Conservation (phyloP, 1,139 yeast species). For the Magnusiomyces suaveolens region DNA sequence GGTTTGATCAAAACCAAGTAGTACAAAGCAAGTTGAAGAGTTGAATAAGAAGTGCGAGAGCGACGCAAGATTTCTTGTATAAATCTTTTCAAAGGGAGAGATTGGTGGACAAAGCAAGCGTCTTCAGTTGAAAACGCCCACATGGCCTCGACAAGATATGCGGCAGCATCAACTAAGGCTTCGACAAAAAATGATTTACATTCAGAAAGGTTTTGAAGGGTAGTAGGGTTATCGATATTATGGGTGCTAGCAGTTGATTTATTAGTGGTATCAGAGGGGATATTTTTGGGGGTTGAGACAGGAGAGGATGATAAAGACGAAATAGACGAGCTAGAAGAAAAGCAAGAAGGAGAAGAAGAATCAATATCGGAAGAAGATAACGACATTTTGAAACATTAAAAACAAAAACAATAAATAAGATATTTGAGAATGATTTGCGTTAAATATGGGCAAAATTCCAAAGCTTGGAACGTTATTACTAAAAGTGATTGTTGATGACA, state of each 20-base stretch:
- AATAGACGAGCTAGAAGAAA: background rate
- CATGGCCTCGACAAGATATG: slow-evolving; percentile 29
- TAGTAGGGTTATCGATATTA: background rate
- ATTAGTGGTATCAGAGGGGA: background rate
- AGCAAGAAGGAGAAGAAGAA: background rate
- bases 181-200: slow-evolving; percentile 23
- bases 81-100: slow-evolving; percentile 37
- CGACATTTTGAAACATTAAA: no score
- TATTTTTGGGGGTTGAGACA: background rate
- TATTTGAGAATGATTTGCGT: no score
- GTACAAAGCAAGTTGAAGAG: slow-evolving; percentile 57
- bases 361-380: background rate
- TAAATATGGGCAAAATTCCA: no score
- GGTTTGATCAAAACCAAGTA: slow-evolving; percentile 46
- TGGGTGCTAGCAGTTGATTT: background rate
- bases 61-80: slow-evolving; percentile 58
- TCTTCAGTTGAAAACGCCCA: slow-evolving; percentile 26
- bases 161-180: slow-evolving; percentile 32
- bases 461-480: no score
- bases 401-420: no score
- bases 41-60: slow-evolving; percentile 55
- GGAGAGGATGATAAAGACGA: background rate
- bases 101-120: slow-evolving; percentile 16
- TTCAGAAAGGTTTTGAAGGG: slow-evolving; percentile 1
- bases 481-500: no score